Evolutionary conservation across 306 rosid species (phyloP), one percentile per base, ranked within the genome.

Genomic region (Inga laurina): DNA sequence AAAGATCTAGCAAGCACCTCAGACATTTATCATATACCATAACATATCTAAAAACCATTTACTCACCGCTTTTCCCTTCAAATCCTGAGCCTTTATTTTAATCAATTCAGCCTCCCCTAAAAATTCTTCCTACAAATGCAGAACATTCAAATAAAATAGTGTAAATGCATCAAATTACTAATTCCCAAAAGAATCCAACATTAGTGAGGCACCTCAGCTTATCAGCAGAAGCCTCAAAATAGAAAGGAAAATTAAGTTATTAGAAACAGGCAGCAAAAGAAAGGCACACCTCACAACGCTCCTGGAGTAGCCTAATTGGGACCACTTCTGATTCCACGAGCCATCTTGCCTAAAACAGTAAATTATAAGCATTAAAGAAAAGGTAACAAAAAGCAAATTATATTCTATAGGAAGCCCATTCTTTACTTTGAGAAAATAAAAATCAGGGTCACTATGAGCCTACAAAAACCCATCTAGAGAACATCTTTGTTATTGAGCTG

Each of bases 71-170:
- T 96, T 96, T 82, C 91, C 97, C 90, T 96, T 96, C 89, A 96
- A 86, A 43, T 96, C 99, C 80, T 93, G 99, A 73, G 99, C 99
- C 88, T 92, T 96, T 75, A 92, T 90, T 91, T 96, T 96, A 81
- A 93, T 93, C 93, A 96, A 87, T 82, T 96, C 99, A 74, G 99
- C 98, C 87, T 96, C 99, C 84, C 97, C 92, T 77, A 96, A 86
- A 89, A 96, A 96, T 80, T 96, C 99, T 88, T 96, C 99, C 99
- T 96, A 82, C 82, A 86, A 14, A 85, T 56, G 79, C 59, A 72
- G 32, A 79, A 27, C 52, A 82, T 71, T 82, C 35, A 34, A 24
- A 35, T 61, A 80, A 43, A 80, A 68, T n/a, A 39, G 22, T 79
- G 24, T 75, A 64, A 72, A 79, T 39, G 68, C 24, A 79, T 22